phyloP scores from a whole-genome alignment of 176 grass and related monocot species.

The Metroxylon sagu region DNA sequence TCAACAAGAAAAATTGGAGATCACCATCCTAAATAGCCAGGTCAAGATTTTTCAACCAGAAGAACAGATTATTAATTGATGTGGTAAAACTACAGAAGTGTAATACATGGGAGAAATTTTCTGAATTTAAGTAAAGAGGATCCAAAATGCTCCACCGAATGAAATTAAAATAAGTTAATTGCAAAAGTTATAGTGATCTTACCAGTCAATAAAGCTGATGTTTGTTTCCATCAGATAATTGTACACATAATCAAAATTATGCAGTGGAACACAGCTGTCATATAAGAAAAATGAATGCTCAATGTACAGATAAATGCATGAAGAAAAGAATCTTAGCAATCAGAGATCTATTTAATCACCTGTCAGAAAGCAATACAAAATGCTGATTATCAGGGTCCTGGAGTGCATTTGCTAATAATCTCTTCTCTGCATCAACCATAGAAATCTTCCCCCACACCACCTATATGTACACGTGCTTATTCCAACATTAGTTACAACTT shows the following conservation, averaged over 20 bases:
- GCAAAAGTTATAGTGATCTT: slow-evolving; percentile 26
- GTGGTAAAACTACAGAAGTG: no score
- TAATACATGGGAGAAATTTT: no score
- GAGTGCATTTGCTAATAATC: slow-evolving; percentile 81
- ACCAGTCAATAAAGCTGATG: slow-evolving; percentile 87
- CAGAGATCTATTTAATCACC: slow-evolving; percentile 26
- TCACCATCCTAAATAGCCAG: no score
- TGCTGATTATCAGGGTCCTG: slow-evolving; percentile 75
- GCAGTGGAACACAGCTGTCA: slow-evolving; percentile 81
- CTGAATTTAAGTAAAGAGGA: no score
- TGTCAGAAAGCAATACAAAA: slow-evolving; percentile 98
- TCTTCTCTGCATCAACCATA: slow-evolving; percentile 97
- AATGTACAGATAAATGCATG: slow-evolving; percentile 23
- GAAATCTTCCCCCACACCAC: slow-evolving; percentile 97
- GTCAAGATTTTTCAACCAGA: no score
- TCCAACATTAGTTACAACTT: background rate
- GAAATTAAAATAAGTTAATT: no score
- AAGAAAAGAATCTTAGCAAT: slow-evolving; percentile 15
- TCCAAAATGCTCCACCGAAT: no score
- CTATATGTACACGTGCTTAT: slow-evolving; percentile 20
- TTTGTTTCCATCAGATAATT: slow-evolving; percentile 93
- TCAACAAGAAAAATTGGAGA: no score
- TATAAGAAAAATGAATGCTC: slow-evolving; percentile 25
- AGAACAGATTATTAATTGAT: no score
- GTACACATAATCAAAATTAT: slow-evolving; percentile 94